Evolutionary conservation across 2,329 filamentous ascomycete genomes (phyloP).

Genomic region (Exophiala bonariae): DNA sequence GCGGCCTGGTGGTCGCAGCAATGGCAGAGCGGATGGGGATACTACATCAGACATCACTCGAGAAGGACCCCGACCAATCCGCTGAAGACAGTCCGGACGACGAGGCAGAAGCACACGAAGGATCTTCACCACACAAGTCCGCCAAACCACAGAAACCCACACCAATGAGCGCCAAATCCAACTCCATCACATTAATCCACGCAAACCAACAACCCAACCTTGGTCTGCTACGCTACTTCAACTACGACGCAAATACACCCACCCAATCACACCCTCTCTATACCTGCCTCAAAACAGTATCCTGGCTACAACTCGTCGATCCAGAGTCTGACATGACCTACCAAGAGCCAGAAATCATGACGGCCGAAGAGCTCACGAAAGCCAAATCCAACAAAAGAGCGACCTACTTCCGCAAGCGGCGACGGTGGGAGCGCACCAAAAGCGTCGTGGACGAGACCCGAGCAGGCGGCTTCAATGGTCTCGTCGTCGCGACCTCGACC

Average conservation of each 20-base stretch:
- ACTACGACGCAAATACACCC: constrained; percentile 70
- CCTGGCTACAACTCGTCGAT: constrained; percentile 86
- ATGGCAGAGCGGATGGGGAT: constrained; percentile 89
- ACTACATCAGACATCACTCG: constrained; percentile 53
- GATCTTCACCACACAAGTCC: constrained; percentile 30
- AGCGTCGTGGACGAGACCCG: constrained; percentile 73
- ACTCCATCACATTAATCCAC: constrained; percentile 79
- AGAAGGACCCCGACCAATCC: constrained; percentile 10
- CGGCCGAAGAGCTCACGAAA: constrained; percentile 61
- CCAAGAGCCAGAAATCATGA: constrained; percentile 59
- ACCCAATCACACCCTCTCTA: constrained; percentile 73
- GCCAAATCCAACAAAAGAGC: constrained; percentile 83
- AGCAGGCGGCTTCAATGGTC: constrained; percentile 75
- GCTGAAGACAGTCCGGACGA: constrained; percentile 16
- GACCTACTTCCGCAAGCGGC: constrained; percentile 84
- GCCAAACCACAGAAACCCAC: constrained; percentile 26
- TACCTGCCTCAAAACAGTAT: constrained; percentile 77
- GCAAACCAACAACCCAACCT: constrained; percentile 84
- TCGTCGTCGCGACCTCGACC: constrained; percentile 81
- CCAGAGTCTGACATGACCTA: constrained; percentile 76
- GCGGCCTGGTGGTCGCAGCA: constrained; percentile 76
- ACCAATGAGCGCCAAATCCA: constrained; percentile 60
- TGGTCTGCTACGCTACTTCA: constrained; percentile 83
- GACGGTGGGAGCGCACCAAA: constrained; percentile 73
- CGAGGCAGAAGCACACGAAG: constrained; percentile 10